A percentile compares a stretch with the other conserved stretches of the same genome.
These are phyloP conservation scores for Nepenthes gracilis DNA, from an alignment of 148 eudicot genomes.

Conservation along the genomic window DNA sequence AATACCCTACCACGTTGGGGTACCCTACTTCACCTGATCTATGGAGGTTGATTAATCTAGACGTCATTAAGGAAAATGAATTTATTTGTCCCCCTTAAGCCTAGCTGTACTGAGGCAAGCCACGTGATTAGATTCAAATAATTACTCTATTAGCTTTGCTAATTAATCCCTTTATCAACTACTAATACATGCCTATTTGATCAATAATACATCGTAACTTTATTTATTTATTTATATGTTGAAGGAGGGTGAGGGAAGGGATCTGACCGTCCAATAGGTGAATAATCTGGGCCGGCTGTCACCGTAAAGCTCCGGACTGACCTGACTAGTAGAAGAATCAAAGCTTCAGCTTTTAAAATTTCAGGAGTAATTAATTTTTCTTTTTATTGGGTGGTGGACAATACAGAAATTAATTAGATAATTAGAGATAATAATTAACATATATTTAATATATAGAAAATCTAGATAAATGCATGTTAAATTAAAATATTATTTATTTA, in stretches of 20 bases:
- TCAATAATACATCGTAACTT: too few relatives aligned
- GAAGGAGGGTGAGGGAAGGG: background rate
- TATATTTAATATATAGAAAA: too few relatives aligned
- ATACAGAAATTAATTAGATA: too few relatives aligned
- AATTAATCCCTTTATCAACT: too few relatives aligned
- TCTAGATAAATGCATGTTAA: too few relatives aligned
- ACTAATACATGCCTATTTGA: background rate
- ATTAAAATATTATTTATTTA: too few relatives aligned
- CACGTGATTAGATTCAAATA: conserved; percentile 7
- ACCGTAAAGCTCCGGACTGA: conserved; percentile 99
- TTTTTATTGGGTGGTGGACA: background rate
- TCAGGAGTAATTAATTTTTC: background rate
- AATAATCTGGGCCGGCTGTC: conserved; percentile 92
- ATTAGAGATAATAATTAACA: background rate
- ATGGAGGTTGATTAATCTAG: too few relatives aligned
- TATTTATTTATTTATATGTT: background rate
- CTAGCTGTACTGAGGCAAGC: background rate
- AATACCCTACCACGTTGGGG: too few relatives aligned
- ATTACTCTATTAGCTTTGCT: background rate
- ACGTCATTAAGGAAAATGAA: too few relatives aligned
- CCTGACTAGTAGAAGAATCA: conserved; percentile 98
- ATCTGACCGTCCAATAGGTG: conserved; percentile 95
- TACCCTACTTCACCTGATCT: too few relatives aligned
- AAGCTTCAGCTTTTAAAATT: conserved; percentile 38
- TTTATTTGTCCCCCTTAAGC: too few relatives aligned